These are phyloP conservation scores for Pterulicium gracile DNA, from an alignment of 1,284 basidiomycete genomes.

Conservation along the genomic window DNA sequence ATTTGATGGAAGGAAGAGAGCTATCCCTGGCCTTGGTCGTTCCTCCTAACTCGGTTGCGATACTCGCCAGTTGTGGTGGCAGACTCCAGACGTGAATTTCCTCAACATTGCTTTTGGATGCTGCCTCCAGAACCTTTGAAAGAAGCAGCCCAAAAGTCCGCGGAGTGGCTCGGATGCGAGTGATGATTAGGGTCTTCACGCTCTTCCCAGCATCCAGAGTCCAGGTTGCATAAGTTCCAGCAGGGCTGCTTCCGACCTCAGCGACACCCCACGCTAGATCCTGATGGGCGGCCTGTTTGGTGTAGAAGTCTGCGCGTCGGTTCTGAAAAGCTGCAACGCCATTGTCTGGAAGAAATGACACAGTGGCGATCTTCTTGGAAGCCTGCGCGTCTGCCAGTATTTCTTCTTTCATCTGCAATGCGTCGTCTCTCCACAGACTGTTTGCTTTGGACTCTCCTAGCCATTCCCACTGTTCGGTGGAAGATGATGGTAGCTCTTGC, in stretches of 20 bases:
- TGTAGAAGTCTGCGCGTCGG: background rate
- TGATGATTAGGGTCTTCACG: conserved; percentile 33
- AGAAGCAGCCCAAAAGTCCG: conserved; percentile 30
- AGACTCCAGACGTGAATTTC: conserved; percentile 49
- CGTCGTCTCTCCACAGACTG: background rate
- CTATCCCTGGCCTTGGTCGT: conserved; percentile 28
- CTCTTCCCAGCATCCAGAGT: conserved; percentile 30
- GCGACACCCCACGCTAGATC: conserved; percentile 28
- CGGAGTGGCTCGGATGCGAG: conserved; percentile 30
- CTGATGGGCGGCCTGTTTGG: conserved; percentile 17
- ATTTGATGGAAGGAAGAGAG: conserved; percentile 44
- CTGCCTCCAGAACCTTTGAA: conserved; percentile 24
- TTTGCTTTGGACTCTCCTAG: background rate
- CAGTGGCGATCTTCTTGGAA: conserved; percentile 4
- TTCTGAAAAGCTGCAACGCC: conserved; percentile 11
- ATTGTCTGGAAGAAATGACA: conserved; percentile 10
- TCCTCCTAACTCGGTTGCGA: conserved; percentile 26
- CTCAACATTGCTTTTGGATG: conserved; percentile 26
- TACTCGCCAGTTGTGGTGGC: conserved; percentile 20
- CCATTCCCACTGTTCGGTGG: no score
- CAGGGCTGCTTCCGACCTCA: conserved; percentile 5
- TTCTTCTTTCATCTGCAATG: background rate
- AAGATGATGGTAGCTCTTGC: background rate
- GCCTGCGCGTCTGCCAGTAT: conserved; percentile 4
- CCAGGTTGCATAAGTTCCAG: conserved; percentile 38